Evolutionary conservation across 129 eudicot genomes (phyloP), one percentile per base, ranked within the genome.

Genomic region (Ambrosia artemisiifolia): DNA sequence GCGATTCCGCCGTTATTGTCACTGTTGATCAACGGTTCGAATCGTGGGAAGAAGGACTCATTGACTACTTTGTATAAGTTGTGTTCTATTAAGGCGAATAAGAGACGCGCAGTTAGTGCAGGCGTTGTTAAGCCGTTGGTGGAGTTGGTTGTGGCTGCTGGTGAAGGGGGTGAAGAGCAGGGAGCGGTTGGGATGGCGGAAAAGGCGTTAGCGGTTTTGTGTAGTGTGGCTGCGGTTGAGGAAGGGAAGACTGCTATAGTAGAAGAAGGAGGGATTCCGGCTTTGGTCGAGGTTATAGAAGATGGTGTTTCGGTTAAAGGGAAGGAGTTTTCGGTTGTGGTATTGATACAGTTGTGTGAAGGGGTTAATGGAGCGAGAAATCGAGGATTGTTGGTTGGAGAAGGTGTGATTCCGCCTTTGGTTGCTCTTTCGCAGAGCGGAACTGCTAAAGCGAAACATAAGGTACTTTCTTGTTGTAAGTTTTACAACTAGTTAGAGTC

Each of bases 341-440:
- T 91, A 0, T 32, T 94, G 70, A 55, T 90, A 70, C 86, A 77
- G 75, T 4, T 94, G 57, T 94, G 96, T 67, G 85, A 54, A 12
- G 95, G 91, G 4, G 63, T 57, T 76, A 51, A 65, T 4, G 82
- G 85, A 73, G 82, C 78, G 6, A 66, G 83, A 38, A 85, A 84
- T 47, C 65, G 99, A 19, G 92, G 88, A 12, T 83, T 94, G 84
- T 78, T 90, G 65, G 99, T 90, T 8, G 85, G 91, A 36, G 99
- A 94, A 78, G 99, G 99, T 14, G 99, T 74, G 0, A 94, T 94
- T 67, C 99, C 97, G 69, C 99, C 97, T 0, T 49, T 94, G 48
- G 96, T 90, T 2, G 97, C 97, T 1, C 85, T 94, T 72, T 94
- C 99, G 0, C 99, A 90, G 75, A 67, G 80, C 8, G 99, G 96